Evolutionary conservation across 192 early-diverging fungal species (phyloP), one percentile per base, ranked within the genome.

Genomic region (Coemansia sp.): DNA sequence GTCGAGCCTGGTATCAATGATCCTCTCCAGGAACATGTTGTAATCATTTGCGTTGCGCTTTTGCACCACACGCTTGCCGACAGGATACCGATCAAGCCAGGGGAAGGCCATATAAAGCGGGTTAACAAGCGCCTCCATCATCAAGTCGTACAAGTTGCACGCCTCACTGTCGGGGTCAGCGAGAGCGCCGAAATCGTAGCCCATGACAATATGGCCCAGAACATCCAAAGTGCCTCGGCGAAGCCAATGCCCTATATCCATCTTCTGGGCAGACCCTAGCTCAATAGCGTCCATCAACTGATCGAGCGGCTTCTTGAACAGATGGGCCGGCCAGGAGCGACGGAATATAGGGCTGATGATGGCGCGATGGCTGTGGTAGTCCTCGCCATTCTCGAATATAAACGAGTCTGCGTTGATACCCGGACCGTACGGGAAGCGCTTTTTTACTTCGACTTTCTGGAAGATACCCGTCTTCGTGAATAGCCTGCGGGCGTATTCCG

Each of bases 171-270:
- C 56, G 0, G 69, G 59, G 27, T 73, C 51, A 26, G 63, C 47
- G 4, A 73, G 60, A 0, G 79, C 67, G 34, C 67, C 47, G 51
- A 83, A 81, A 45, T 81, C 66, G 23, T 67, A 77, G 32, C 67
- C 75, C 68, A 80, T 80, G 39, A 64, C 61, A 11, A 75, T 75
- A 11, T 63, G 63, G 13, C 79, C 79, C 39, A 83, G 61, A 21
- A 78, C 78, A 42, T 83, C 81, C 13, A 83, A 60, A 9, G 81
- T 75, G 32, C 75, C 56, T 19, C 78, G 56, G 36, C 70, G 57
- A 46, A 75, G 56, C 51, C 56, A 55, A 13, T 54, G 45, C 45
- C 62, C 36, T 2, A 56, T 51, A 26, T 77, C 75, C 12, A 77
- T 43, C 25, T 64, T 56, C 40, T 46, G 36, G 21, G 28, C 50